Evolutionary conservation across 2,329 filamentous ascomycete genomes (phyloP).

Genomic region (Penicillium rolfsii): DNA sequence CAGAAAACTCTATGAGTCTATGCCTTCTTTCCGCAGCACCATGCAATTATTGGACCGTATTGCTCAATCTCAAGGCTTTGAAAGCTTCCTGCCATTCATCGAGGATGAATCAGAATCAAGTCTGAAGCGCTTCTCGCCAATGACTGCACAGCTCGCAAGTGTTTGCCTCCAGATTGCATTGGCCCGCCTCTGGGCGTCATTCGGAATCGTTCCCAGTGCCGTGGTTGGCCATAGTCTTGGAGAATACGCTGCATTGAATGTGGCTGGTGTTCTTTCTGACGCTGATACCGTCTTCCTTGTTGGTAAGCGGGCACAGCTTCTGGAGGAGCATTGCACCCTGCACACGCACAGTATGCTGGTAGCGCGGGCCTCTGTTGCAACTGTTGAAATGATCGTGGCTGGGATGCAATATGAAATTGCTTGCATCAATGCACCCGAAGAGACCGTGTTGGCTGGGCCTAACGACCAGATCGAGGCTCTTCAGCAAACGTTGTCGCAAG

Average conservation of each 20-base stretch:
- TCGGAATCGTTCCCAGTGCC: background rate
- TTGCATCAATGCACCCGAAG: background rate
- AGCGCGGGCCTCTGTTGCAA: background rate
- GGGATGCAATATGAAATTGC: background rate
- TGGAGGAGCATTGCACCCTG: background rate
- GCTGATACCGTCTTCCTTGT: slow-evolving; percentile 2
- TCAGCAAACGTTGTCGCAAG: background rate
- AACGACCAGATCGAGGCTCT: background rate
- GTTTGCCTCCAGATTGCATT: background rate
- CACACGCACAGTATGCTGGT: background rate
- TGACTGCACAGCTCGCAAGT: background rate
- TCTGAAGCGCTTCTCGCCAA: background rate
- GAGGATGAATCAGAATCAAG: background rate
- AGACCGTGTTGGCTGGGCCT: background rate
- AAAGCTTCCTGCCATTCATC: background rate
- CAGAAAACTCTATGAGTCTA: background rate
- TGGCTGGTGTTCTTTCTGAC: background rate
- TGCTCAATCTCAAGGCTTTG: background rate
- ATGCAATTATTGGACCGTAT: background rate
- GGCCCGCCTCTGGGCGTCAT: background rate
- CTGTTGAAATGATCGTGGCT: background rate
- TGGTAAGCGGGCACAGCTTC: background rate
- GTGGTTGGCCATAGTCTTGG: background rate
- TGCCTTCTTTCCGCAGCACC: background rate
- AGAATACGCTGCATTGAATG: background rate